These are phyloP conservation scores for Rhodotorula sp. DNA, from an alignment of 1,284 basidiomycete species.

Conservation along the genomic window DNA sequence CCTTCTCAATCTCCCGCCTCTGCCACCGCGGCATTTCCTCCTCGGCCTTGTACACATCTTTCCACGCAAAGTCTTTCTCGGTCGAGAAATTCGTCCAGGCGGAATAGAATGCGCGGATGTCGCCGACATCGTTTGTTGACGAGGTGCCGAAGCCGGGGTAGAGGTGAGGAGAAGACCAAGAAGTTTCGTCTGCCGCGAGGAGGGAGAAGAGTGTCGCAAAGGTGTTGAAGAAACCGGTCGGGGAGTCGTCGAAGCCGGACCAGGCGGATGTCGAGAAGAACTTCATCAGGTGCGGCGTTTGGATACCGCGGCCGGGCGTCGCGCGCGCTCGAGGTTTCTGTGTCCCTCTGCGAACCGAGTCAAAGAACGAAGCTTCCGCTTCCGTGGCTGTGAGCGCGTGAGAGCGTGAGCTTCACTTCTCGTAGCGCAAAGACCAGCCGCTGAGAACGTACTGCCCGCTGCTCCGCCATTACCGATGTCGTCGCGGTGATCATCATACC, in stretches of 20 bases:
- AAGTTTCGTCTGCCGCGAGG: slow-evolving; percentile 72
- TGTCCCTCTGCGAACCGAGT: slow-evolving; percentile 23
- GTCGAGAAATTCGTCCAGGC: slow-evolving; percentile 86
- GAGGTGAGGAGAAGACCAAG: slow-evolving; percentile 51
- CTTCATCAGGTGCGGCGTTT: slow-evolving; percentile 69
- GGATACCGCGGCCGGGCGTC: slow-evolving; percentile 70
- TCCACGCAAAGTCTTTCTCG: slow-evolving; percentile 86
- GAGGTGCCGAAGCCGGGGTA: slow-evolving; percentile 84
- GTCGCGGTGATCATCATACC: slow-evolving; percentile 94
- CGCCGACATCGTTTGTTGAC: slow-evolving; percentile 29
- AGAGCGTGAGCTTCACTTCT: background rate
- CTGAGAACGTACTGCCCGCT: slow-evolving; percentile 15
- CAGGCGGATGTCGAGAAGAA: slow-evolving; percentile 82
- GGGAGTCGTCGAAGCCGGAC: slow-evolving; percentile 66
- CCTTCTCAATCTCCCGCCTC: slow-evolving; percentile 91
- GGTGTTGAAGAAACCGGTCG: slow-evolving; percentile 81
- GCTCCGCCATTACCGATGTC: slow-evolving; percentile 50
- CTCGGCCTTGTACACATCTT: slow-evolving; percentile 74
- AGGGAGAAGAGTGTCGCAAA: slow-evolving; percentile 87
- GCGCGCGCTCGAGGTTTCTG: slow-evolving; percentile 52
- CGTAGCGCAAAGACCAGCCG: background rate
- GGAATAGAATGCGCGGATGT: slow-evolving; percentile 66
- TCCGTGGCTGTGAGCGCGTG: slow-evolving; percentile 57
- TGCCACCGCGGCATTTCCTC: slow-evolving; percentile 85
- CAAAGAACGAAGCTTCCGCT: slow-evolving; percentile 61